A percentile compares a stretch with the other conserved stretches of the same genome.
Evolutionary conservation across 495 filamentous ascomycete genomes (phyloP).

Genomic region (Penicillium bialowiezense): DNA sequence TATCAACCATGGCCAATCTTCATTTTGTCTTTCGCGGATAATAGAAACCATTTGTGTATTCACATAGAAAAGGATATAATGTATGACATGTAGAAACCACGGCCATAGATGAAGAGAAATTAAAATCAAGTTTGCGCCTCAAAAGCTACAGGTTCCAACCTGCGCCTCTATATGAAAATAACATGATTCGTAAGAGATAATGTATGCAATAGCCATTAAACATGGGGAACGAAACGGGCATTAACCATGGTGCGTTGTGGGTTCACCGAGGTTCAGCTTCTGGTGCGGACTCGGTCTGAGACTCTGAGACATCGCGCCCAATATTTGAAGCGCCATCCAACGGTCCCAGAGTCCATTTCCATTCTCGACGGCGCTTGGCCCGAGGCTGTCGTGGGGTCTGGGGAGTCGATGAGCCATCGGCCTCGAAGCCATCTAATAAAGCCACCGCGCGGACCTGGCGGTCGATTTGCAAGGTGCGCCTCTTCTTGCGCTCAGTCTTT

Average conservation of each 20-base stretch:
- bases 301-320: not conserved
- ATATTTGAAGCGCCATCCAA: slow-evolving; percentile 10
- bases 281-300: not conserved
- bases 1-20: too few relatives aligned
- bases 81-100: not conserved
- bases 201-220: slow-evolving; percentile 19
- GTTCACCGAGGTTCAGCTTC: not conserved
- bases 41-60: not conserved
- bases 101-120: not conserved
- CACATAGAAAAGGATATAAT: slow-evolving; percentile 2
- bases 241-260: not conserved
- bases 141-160: slow-evolving; percentile 5
- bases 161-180: slow-evolving; percentile 18
- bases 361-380: slow-evolving; percentile 51
- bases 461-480: slow-evolving; percentile 35
- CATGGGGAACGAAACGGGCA: not conserved
- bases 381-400: slow-evolving; percentile 49
- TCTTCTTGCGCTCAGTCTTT: slow-evolving; percentile 35
- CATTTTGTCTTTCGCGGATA: too few relatives aligned
- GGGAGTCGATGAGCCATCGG: slow-evolving; percentile 37
- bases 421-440: slow-evolving; percentile 35
- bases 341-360: slow-evolving; percentile 57
- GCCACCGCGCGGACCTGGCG: slow-evolving; percentile 43
- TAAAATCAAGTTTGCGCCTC: not conserved
- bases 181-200: slow-evolving; percentile 18